Evolutionary conservation across 2,329 filamentous ascomycete species (phyloP).

Genomic region (Monilinia aucupariae): DNA sequence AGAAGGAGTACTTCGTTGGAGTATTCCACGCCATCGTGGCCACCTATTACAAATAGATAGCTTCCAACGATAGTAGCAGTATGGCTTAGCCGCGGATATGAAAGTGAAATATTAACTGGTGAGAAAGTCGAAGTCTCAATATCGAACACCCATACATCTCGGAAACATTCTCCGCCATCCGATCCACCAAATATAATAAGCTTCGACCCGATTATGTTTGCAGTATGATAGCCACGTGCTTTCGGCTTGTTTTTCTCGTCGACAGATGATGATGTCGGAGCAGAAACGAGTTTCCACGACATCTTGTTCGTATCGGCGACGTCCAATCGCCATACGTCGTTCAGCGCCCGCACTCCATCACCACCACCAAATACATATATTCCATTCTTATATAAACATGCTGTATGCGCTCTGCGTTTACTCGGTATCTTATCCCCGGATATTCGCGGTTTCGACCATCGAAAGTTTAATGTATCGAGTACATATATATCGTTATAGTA

Average conservation of each 20-base stretch:
- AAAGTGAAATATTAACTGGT: slow-evolving; percentile 51
- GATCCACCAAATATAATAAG: slow-evolving; percentile 67
- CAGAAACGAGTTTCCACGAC: slow-evolving; percentile 61
- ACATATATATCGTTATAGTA: slow-evolving; percentile 71
- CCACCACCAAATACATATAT: slow-evolving; percentile 69
- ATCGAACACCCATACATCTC: slow-evolving; percentile 69
- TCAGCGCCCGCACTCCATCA: slow-evolving; percentile 63
- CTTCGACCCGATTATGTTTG: slow-evolving; percentile 67
- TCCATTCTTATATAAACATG: slow-evolving; percentile 65
- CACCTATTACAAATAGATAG: slow-evolving; percentile 65
- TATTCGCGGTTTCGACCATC: slow-evolving; percentile 59
- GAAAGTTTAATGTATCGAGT: slow-evolving; percentile 64
- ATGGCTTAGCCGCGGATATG: slow-evolving; percentile 61
- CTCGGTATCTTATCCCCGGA: slow-evolving; percentile 52
- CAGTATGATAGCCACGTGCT: slow-evolving; percentile 64
- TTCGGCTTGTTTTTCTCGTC: slow-evolving; percentile 49
- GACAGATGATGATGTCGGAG: slow-evolving; percentile 37
- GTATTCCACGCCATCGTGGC: slow-evolving; percentile 66
- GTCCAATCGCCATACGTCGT: slow-evolving; percentile 68
- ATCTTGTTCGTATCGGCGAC: slow-evolving; percentile 61
- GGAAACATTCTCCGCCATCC: slow-evolving; percentile 66
- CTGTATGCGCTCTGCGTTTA: slow-evolving; percentile 61
- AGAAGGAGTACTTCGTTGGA: slow-evolving; percentile 63
- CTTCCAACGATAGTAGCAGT: slow-evolving; percentile 65
- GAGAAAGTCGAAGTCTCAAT: slow-evolving; percentile 58